Conservation (phyloP, 345 rosid genomes). For the Salix koriyanagi region DNA sequence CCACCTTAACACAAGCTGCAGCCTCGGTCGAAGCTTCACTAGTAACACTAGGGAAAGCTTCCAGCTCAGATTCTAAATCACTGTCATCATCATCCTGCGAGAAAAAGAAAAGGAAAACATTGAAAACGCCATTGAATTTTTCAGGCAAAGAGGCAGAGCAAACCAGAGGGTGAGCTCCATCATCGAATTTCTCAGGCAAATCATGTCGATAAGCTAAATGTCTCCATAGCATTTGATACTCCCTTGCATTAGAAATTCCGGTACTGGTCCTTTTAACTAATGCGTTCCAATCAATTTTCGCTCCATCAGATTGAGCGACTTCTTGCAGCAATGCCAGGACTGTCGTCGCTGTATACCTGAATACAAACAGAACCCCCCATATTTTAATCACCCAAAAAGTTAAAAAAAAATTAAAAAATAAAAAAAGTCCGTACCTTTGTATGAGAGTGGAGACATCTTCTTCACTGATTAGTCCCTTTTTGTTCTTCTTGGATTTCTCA, state of each 20-base stretch:
- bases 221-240: conserved; percentile 67
- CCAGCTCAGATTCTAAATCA: conserved; percentile 85
- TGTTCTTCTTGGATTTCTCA: conserved; percentile 45
- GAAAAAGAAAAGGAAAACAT: conserved; percentile 5
- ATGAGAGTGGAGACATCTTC: conserved; percentile 60
- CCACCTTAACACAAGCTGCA: conserved; percentile 83
- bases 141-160: conserved; percentile 1
- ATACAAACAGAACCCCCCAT: not conserved
- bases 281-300: conserved; percentile 29
- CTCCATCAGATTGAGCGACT: conserved; percentile 24
- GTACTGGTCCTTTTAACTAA: conserved; percentile 19
- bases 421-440: conserved; percentile 45
- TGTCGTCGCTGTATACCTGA: conserved; percentile 55
- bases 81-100: conserved; percentile 87
- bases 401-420: not conserved
- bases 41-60: conserved; percentile 62
- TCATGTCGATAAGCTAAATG: conserved; percentile 71
- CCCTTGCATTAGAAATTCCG: conserved; percentile 21
- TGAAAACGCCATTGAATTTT: not conserved
- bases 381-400: too few relatives aligned
- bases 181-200: conserved; percentile 46
- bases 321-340: conserved; percentile 32
- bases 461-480: conserved; percentile 54
- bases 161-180: conserved; percentile 57
- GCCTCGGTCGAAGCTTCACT: conserved; percentile 71